A percentile compares a stretch with the other conserved stretches of the same genome.
Evolutionary conservation across 352 stramenopile genomes (phyloP).

Genomic region (Halophytophthora batemanensis): DNA sequence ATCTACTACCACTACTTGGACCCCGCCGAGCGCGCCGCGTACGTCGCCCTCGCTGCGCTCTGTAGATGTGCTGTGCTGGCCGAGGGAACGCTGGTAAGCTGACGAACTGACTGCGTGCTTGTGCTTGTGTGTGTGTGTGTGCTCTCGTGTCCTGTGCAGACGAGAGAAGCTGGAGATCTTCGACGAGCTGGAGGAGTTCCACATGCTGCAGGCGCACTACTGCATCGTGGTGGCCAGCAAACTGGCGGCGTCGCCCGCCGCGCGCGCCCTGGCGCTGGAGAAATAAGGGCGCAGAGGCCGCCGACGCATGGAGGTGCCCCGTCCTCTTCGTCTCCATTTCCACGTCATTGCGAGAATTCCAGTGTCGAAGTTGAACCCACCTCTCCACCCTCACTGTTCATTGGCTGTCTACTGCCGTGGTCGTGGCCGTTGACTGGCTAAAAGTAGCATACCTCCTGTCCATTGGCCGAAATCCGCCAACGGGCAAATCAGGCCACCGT

Average conservation of each 20-base stretch:
- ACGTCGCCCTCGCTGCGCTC: conserved; percentile 14
- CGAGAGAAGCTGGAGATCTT: conserved; percentile 89
- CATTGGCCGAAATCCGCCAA: too few species aligned
- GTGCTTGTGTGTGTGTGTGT: conserved; percentile 1
- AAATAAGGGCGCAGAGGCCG: neutral
- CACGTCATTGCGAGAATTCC: too few species aligned
- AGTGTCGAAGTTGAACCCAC: too few species aligned
- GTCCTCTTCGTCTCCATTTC: too few species aligned
- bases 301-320: too few species aligned
- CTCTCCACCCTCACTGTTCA: too few species aligned
- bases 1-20: conserved; percentile 90
- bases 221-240: conserved; percentile 85
- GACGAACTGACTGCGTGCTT: too few species aligned
- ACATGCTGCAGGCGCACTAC: conserved; percentile 90
- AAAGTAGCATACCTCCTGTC: too few species aligned
- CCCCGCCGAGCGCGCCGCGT: conserved; percentile 58
- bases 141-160: conserved; percentile 16
- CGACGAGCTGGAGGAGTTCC: conserved; percentile 91
- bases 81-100: neutral
- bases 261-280: conserved; percentile 29
- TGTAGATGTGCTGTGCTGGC: neutral
- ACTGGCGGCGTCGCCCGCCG: conserved; percentile 18
- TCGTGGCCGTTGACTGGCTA: too few species aligned
- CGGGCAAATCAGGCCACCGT: too few species aligned
- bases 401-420: too few species aligned